Evolutionary conservation across 257 asterid species (phyloP), one percentile per base, ranked within the genome.

Genomic region (Catharanthus roseus): DNA sequence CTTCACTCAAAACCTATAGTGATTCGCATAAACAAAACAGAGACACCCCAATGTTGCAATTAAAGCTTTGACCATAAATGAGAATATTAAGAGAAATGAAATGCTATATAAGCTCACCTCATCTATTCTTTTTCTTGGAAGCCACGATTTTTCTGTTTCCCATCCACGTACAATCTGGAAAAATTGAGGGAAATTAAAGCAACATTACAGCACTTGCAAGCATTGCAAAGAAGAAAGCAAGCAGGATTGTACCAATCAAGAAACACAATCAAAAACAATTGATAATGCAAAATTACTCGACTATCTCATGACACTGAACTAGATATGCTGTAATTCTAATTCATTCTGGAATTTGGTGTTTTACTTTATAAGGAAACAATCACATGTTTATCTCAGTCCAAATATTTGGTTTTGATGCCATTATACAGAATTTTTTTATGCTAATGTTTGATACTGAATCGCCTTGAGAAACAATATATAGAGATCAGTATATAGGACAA

Each of bases 121-220:
- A 65, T 93, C 93, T 72, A 90, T 84, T 85, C 81, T 90, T 72
- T 85, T 90, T 82, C 70, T 83, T 51, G 97, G 96, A 79, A 95
- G 87, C 99, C 99, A 95, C 58, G 97, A 70, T 73, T 86, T 91
- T 83, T 88, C 84, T 47, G 81, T 85, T 79, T 89, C 96, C 99
- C 96, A 95, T 81, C 84, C 85, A 71, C 67, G 82, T 77, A 91
- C 81, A 74, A 88, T 87, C 99, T 95, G 82, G 78, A 69, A 61
- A 64, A 60, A 67, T 68, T 51, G 47, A 73, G 34, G 39, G 77
- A 39, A 36, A 67, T 1, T 0, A 34, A 34, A 62, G 1, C 4
- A 34, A 21, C 6, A 68, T 80, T 33, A 73, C 23, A 79, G 69
- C 75, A 68, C 44, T 38, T 44, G 62, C 38, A n/a, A 68, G 38